Conservation (phyloP, 306 rosid species). For the Casuarina equisetifolia region DNA sequence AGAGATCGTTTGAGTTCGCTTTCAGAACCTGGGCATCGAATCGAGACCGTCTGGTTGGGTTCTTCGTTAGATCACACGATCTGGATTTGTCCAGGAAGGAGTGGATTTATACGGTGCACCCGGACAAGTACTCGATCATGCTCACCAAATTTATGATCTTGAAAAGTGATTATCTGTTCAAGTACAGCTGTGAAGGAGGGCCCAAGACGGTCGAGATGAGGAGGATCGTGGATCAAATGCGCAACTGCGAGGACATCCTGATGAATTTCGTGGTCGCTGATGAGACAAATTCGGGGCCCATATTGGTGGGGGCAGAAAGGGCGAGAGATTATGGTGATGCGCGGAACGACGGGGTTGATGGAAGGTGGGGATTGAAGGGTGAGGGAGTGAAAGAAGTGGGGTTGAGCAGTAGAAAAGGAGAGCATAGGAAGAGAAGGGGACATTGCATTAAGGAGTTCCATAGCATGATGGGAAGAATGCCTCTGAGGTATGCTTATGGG, state of each 20-base stretch:
- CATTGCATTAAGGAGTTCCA: conserved; percentile 73
- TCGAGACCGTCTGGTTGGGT: conserved; percentile 53
- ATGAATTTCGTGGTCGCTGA: conserved; percentile 84
- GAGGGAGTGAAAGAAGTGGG: conserved; percentile 48
- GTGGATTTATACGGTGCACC: conserved; percentile 85
- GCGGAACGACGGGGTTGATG: conserved; percentile 45
- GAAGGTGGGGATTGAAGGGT: conserved; percentile 30
- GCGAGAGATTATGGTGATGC: conserved; percentile 81
- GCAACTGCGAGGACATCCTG: conserved; percentile 83
- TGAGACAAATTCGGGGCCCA: conserved; percentile 53
- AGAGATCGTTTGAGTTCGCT: conserved; percentile 59
- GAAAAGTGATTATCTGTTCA: conserved; percentile 42
- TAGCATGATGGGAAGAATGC: conserved; percentile 57
- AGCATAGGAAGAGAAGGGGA: conserved; percentile 81
- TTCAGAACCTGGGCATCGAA: conserved; percentile 54
- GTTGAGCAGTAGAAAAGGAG: conserved; percentile 67
- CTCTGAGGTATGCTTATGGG: conserved; percentile 70
- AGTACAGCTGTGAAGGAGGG: conserved; percentile 67
- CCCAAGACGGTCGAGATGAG: conserved; percentile 45
- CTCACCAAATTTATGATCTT: conserved; percentile 80
- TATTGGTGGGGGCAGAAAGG: conserved; percentile 61
- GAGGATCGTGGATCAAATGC: conserved; percentile 45
- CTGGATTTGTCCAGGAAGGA: conserved; percentile 54
- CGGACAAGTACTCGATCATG: conserved; percentile 74
- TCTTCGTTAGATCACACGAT: conserved; percentile 83